phyloP scores from a whole-genome alignment of 495 filamentous ascomycete genomes.

The Echria macrotheca region DNA sequence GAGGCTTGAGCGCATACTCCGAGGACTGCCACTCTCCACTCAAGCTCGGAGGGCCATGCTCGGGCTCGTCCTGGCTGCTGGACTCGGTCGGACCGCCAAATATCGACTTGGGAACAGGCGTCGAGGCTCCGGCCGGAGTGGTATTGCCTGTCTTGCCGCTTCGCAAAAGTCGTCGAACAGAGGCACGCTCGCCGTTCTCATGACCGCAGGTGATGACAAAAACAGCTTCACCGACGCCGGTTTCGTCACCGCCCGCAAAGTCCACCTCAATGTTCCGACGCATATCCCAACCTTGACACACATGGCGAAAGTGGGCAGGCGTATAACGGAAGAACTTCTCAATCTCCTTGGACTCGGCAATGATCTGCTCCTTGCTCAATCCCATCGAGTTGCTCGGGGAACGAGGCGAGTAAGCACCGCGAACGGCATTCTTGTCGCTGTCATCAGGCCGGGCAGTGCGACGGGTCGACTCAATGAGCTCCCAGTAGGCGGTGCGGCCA shows the following conservation, averaged over 20 bases:
- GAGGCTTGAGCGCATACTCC: constrained; percentile 27
- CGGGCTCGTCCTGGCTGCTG: background rate
- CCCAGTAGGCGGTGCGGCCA: constrained; percentile 74
- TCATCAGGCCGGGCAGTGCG: constrained; percentile 61
- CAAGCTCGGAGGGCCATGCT: background rate
- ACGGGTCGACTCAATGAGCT: constrained; percentile 68
- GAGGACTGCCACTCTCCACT: constrained; percentile 37
- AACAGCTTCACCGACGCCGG: constrained; percentile 65
- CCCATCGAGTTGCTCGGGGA: constrained; percentile 54
- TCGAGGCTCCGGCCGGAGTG: constrained; percentile 8
- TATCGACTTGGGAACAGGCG: constrained; percentile 17
- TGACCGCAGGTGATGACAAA: constrained; percentile 68
- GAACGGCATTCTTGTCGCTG: constrained; percentile 49
- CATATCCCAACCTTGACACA: constrained; percentile 91
- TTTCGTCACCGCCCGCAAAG: constrained; percentile 74
- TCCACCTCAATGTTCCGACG: constrained; percentile 78
- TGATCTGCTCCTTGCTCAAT: constrained; percentile 62
- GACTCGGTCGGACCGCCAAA: constrained; percentile 17
- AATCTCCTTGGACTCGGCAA: constrained; percentile 73
- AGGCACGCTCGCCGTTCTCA: constrained; percentile 44
- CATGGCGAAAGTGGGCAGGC: constrained; percentile 71
- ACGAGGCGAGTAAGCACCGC: constrained; percentile 44
- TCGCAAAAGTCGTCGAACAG: constrained; percentile 31
- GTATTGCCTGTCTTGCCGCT: background rate
- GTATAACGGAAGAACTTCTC: constrained; percentile 68